These are phyloP conservation scores for Teratosphaeria destructans DNA, from an alignment of 2,329 filamentous ascomycete species.

Conservation along the genomic window DNA sequence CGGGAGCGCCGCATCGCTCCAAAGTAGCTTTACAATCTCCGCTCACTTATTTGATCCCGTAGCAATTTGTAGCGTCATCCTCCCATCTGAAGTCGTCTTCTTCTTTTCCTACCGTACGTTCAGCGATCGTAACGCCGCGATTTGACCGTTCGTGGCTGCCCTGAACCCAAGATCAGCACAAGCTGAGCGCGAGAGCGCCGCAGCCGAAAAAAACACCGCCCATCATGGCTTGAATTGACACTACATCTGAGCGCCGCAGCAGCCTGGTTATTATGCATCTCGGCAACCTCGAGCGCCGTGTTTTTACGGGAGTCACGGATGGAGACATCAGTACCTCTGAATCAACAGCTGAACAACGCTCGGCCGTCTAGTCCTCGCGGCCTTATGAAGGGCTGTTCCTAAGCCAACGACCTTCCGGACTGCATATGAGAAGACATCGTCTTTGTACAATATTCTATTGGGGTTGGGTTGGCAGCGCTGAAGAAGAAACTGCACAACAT, in stretches of 20 bases:
- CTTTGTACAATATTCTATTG: conserved; percentile 9
- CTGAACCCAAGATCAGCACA: not conserved
- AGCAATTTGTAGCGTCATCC: no score
- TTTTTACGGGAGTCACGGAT: conserved; percentile 6
- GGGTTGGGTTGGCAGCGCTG: conserved; percentile 2
- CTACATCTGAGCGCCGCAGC: conserved; percentile 1
- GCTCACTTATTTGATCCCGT: no score
- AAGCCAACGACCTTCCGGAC: conserved; percentile 7
- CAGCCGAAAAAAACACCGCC: not conserved
- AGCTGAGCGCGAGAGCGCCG: not conserved
- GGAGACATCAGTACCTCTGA: conserved; percentile 1
- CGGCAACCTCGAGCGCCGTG: conserved; percentile 9
- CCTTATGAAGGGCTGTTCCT: conserved; percentile 10
- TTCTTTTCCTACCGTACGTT: not conserved
- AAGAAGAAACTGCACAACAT: conserved; percentile 6
- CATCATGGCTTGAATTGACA: not conserved
- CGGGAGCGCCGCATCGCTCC: no score
- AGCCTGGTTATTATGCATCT: conserved; percentile 1
- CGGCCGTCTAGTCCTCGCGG: conserved; percentile 4
- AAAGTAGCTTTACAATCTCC: no score
- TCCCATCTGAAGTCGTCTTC: no score
- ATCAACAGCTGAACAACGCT: conserved; percentile 5
- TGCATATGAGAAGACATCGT: conserved; percentile 9
- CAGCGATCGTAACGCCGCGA: not conserved
- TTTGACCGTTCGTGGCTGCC: not conserved